Conservation (phyloP, 768 basidiomycete genomes). For the Lactifluus volemus region DNA sequence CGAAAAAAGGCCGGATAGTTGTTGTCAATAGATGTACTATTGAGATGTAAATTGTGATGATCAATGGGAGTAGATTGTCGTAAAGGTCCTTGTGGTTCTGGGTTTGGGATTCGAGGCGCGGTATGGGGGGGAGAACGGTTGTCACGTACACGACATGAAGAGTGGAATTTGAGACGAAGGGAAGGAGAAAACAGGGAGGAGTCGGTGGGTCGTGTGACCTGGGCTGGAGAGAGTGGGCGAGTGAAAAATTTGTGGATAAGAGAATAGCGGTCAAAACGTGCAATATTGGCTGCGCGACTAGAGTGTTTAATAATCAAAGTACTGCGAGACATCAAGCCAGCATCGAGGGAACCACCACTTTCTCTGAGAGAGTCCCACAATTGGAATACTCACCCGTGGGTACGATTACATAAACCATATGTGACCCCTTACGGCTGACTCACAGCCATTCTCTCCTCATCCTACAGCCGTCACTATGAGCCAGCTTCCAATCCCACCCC, state of each 20-base stretch:
- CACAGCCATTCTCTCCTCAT: background rate
- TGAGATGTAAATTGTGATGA: background rate
- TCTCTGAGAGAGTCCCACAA: no score
- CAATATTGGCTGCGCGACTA: constrained; percentile 8
- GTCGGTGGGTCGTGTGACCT: background rate
- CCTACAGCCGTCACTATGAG: constrained; percentile 20
- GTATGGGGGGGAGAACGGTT: background rate
- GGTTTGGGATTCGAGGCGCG: background rate
- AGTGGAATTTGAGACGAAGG: background rate
- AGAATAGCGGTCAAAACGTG: constrained; percentile 21
- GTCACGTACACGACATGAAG: background rate
- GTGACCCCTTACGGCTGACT: background rate
- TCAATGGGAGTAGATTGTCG: background rate
- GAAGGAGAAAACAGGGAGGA: background rate
- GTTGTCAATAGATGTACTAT: constrained; percentile 33
- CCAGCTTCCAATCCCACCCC: constrained; percentile 50
- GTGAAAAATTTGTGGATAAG: constrained; percentile 22
- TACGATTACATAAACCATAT: background rate
- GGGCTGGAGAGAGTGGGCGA: background rate
- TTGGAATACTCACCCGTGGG: background rate
- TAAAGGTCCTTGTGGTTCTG: background rate
- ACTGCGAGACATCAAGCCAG: background rate
- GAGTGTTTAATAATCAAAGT: constrained; percentile 3
- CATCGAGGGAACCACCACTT: no score
- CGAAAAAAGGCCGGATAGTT: constrained; percentile 78